phyloP scores from a whole-genome alignment of 306 rosid species.

The Vigna radiata region DNA sequence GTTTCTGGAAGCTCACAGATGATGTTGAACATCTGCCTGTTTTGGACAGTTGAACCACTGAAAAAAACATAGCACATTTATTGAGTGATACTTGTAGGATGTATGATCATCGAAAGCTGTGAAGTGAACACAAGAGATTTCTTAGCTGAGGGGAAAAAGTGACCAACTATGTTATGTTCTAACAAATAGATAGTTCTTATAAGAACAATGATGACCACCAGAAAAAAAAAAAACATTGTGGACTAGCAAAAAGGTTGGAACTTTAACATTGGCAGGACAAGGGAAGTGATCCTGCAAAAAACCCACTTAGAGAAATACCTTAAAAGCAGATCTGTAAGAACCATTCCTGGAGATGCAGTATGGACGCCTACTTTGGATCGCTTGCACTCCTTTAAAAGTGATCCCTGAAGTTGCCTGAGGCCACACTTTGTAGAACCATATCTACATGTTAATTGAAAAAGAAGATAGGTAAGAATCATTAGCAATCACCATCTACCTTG shows the following conservation, averaged over 20 bases:
- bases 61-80: constrained; percentile 36
- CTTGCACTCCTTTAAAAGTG: constrained; percentile 83
- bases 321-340: constrained; percentile 88
- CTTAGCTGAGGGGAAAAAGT: background rate
- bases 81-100: constrained; percentile 8
- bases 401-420: constrained; percentile 89
- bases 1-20: constrained; percentile 97
- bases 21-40: constrained; percentile 85
- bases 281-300: constrained; percentile 14
- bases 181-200: background rate
- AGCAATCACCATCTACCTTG: constrained; percentile 33
- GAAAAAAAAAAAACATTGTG: constrained; percentile 21
- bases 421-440: constrained; percentile 97
- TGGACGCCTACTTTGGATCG: constrained; percentile 88
- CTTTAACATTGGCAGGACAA: background rate
- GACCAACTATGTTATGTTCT: background rate
- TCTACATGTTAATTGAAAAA: constrained; percentile 51
- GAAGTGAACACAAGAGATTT: constrained; percentile 18
- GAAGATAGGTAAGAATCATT: constrained; percentile 39
- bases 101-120: constrained; percentile 14
- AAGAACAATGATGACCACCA: background rate
- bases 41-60: constrained; percentile 89
- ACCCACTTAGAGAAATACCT: constrained; percentile 55
- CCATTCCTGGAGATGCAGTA: constrained; percentile 98
- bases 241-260: background rate